Evolutionary conservation across 352 stramenopile genomes (phyloP).

Genomic region (Phytophthora pinifolia): DNA sequence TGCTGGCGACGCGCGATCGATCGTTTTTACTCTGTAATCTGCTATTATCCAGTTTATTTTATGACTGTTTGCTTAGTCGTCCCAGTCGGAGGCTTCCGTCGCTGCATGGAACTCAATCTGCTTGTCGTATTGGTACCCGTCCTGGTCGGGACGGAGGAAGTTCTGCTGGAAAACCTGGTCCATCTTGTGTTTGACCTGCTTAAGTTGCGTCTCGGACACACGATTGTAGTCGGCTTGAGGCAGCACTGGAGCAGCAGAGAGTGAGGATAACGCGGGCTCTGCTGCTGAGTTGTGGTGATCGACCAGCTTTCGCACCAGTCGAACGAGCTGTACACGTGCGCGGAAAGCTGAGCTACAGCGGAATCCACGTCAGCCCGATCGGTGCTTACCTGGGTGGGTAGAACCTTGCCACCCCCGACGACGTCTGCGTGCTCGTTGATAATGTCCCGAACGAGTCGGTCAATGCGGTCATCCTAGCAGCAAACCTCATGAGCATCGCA

Average conservation of each 20-base stretch:
- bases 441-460: slow-evolving; percentile 42
- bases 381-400: slow-evolving; percentile 39
- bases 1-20: slow-evolving; percentile 19
- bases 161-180: slow-evolving; percentile 69
- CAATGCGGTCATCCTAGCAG: slow-evolving; percentile 30
- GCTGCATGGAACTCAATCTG: slow-evolving; percentile 49
- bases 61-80: slow-evolving; percentile 48
- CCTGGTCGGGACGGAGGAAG: slow-evolving; percentile 53
- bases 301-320: slow-evolving; percentile 46
- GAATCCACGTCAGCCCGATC: too few relatives aligned
- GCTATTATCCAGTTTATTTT: slow-evolving; percentile 56
- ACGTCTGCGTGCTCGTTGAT: slow-evolving; percentile 40
- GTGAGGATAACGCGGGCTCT: slow-evolving; percentile 4
- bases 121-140: slow-evolving; percentile 71
- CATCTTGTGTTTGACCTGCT: slow-evolving; percentile 73
- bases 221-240: slow-evolving; percentile 79
- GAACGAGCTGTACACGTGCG: slow-evolving; percentile 34
- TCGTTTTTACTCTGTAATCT: slow-evolving; percentile 41
- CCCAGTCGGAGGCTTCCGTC: slow-evolving; percentile 59
- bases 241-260: slow-evolving; percentile 16
- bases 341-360: background rate
- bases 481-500: background rate
- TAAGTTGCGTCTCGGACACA: slow-evolving; percentile 71
- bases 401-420: slow-evolving; percentile 44
- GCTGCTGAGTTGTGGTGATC: slow-evolving; percentile 12